phyloP scores from a whole-genome alignment of 257 asterid species.

The Anisodus acutangulus region DNA sequence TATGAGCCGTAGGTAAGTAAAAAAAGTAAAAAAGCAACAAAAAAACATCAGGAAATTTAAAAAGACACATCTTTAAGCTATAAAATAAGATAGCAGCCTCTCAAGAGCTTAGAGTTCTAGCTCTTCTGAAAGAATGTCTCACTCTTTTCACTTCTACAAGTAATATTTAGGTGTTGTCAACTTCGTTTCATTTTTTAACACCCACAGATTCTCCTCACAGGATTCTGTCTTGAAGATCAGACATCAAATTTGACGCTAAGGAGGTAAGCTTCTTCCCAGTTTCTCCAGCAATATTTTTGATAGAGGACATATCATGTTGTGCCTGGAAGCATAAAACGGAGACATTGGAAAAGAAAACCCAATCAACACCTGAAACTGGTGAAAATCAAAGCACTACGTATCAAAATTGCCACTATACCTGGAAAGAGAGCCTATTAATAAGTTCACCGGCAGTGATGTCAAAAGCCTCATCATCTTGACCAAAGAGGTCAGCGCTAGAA shows the following conservation, averaged over 20 bases:
- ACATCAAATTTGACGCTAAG: constrained; percentile 70
- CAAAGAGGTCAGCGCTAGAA: constrained; percentile 96
- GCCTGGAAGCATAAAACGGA: constrained; percentile 55
- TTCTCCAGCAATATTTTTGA: constrained; percentile 94
- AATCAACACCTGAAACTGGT: neutral
- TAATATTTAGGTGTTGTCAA: constrained; percentile 14
- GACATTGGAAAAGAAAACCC: neutral
- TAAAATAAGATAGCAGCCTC: neutral
- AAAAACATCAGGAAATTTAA: neutral
- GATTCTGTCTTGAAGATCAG: constrained; percentile 95
- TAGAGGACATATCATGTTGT: constrained; percentile 89
- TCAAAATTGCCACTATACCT: constrained; percentile 51
- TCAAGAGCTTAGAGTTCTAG: neutral
- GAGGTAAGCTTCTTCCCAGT: constrained; percentile 87
- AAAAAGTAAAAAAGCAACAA: neutral
- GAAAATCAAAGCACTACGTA: neutral
- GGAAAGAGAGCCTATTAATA: constrained; percentile 86
- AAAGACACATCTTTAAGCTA: neutral
- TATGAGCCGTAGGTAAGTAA: neutral
- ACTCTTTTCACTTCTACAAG: constrained; percentile 22
- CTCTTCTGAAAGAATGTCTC: neutral
- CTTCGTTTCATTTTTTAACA: constrained; percentile 29
- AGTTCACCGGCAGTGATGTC: constrained; percentile 82
- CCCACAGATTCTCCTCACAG: constrained; percentile 46
- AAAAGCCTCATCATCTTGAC: constrained; percentile 48